Conservation (phyloP, 2,329 filamentous ascomycete species). For the Xylaria sp. region DNA sequence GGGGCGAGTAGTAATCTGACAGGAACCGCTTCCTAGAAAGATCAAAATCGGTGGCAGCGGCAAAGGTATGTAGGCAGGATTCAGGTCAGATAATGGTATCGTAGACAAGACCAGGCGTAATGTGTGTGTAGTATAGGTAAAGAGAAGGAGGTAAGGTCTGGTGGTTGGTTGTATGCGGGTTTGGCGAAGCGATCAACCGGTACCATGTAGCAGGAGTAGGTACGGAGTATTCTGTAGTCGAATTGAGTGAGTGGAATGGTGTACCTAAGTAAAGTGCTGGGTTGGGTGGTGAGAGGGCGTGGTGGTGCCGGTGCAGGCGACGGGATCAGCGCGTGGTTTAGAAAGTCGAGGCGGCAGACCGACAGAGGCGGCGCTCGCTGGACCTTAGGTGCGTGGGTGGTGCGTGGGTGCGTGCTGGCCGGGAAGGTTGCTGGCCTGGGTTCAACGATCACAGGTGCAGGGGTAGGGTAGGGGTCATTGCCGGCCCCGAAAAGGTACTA, state of each 20-base stretch:
- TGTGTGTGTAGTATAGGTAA: background rate
- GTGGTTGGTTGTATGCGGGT: constrained; percentile 21
- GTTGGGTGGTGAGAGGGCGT: constrained; percentile 21
- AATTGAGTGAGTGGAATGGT: background rate
- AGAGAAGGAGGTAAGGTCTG: background rate
- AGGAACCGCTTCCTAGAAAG: background rate
- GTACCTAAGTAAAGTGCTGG: background rate
- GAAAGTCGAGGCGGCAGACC: constrained; percentile 24
- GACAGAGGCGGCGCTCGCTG: constrained; percentile 4
- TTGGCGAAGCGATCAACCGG: constrained; percentile 18
- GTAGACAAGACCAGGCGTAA: background rate
- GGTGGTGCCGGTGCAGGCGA: constrained; percentile 15
- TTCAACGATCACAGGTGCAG: constrained; percentile 17
- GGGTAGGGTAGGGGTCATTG: constrained; percentile 23
- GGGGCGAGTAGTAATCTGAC: background rate
- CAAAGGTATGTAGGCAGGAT: background rate
- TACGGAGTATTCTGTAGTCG: background rate
- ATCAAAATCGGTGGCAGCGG: background rate
- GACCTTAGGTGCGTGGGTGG: background rate
- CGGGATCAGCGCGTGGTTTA: constrained; percentile 20
- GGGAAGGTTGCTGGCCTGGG: constrained; percentile 1
- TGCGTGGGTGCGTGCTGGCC: background rate
- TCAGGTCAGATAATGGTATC: background rate
- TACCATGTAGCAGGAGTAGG: background rate
- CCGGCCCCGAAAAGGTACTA: constrained; percentile 30